Evolutionary conservation across 2,329 filamentous ascomycete genomes (phyloP), one percentile per base, ranked within the genome.

Genomic region (Daldinia sp.): DNA sequence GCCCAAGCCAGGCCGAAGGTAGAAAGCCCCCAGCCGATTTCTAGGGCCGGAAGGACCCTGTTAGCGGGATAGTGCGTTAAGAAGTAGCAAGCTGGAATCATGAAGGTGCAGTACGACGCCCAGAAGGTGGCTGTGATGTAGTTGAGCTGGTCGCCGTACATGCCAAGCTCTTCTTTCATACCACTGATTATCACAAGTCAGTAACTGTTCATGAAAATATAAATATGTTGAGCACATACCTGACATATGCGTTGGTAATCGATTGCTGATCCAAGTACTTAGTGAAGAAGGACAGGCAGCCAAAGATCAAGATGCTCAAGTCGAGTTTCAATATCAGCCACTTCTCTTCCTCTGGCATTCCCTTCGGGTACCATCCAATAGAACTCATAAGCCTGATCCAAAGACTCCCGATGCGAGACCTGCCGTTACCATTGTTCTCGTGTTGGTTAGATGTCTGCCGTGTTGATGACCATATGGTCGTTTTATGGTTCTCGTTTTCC

Each of bases 11-110:
- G 67, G 4, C 73, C 74, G 51, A 78, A 76, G 4, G 76, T 79
- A 10, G 75, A 71, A 23, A 77, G 41, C 6, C 78, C 76, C 77
- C 77, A 79, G 30, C 76, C 76, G 18, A 79, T 63, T 60, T 79
- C 76, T 18, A 77, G 73, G 12, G 73, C 46, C 7, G 76, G 77
- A 12, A 78, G 68, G 30, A 78, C 70, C 39, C 76, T 57, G 57
- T 78, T 78, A 60, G 82, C 39, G 79, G 83, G 41, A 82, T 73
- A 74, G 26, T 73, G 73, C 50, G 80, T 81, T 6, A 81, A 68
- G 61, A 75, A 78, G 68, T 81, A 81, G 67, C 79, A 79, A 5
- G 80, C 78, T 9, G 81, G 80, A 48, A 81, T 80, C 79, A 82
- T 81, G 42, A 78, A 78, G 3, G 75, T 76, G 69, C 79, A 82